A percentile compares a stretch with the other conserved stretches of the same genome.
These are phyloP conservation scores for Kentomonas sorsogonicus DNA, from an alignment of 208 protist genomes.

Conservation along the genomic window DNA sequence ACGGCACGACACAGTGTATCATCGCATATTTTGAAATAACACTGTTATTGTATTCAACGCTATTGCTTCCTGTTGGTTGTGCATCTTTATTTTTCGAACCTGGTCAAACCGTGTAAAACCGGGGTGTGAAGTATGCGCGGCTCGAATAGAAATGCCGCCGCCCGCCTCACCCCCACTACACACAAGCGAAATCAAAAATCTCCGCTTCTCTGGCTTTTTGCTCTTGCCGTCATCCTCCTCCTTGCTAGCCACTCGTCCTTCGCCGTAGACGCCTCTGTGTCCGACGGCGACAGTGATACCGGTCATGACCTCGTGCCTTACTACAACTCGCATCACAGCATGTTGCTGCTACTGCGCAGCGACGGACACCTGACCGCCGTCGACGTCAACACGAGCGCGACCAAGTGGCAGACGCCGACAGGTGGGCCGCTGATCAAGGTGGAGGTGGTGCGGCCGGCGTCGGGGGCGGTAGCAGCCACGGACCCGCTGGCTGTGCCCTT, in stretches of 20 bases:
- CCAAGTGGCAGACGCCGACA: slow-evolving; percentile 31
- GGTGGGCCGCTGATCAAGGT: slow-evolving; percentile 24
- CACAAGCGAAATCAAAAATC: slow-evolving; percentile 2
- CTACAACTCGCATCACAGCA: slow-evolving; percentile 27
- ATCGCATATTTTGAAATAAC: too few relatives aligned
- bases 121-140: too few relatives aligned
- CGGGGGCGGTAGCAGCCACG: slow-evolving; percentile 9
- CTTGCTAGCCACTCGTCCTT: too few relatives aligned
- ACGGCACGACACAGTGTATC: too few relatives aligned
- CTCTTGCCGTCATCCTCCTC: too few relatives aligned
- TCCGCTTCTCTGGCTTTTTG: slow-evolving; percentile 1
- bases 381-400: slow-evolving; percentile 22
- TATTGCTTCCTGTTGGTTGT: too few relatives aligned
- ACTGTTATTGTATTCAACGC: too few relatives aligned
- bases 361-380: slow-evolving; percentile 44
- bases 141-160: too few relatives aligned
- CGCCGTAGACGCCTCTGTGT: background rate
- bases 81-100: too few relatives aligned
- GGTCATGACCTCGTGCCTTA: slow-evolving; percentile 22
- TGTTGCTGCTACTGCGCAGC: slow-evolving; percentile 41
- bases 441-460: slow-evolving; percentile 21
- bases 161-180: too few relatives aligned
- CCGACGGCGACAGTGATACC: background rate
- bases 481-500: slow-evolving; percentile 73
- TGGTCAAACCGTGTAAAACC: too few relatives aligned